Evolutionary conservation across 805 yeast species (phyloP).

Genomic region (Yueomyces sinensis): DNA sequence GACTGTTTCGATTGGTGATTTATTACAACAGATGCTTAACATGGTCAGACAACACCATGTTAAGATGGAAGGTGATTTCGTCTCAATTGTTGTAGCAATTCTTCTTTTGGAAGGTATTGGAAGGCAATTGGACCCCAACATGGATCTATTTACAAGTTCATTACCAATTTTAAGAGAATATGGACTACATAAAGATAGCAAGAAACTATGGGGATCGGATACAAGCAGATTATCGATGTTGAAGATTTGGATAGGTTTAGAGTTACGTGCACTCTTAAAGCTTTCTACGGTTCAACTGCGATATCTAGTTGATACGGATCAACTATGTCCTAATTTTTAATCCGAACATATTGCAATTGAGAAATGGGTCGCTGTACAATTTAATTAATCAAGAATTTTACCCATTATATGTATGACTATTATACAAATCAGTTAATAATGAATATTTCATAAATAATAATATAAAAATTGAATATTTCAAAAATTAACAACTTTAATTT

Average conservation of each 20-base stretch:
- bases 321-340: conserved; percentile 50
- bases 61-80: conserved; percentile 93
- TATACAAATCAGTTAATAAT: too few species aligned
- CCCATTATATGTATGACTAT: too few species aligned
- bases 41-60: conserved; percentile 95
- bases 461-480: too few species aligned
- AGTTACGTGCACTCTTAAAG: conserved; percentile 72
- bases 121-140: conserved; percentile 80
- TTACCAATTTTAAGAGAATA: conserved; percentile 75
- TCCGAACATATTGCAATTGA: too few species aligned
- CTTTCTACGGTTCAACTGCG: conserved; percentile 67
- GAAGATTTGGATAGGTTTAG: conserved; percentile 83
- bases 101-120: conserved; percentile 90
- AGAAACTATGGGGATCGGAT: conserved; percentile 35
- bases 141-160: conserved; percentile 89
- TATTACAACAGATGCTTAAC: conserved; percentile 69
- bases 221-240: conserved; percentile 65
- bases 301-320: conserved; percentile 47
- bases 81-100: conserved; percentile 90
- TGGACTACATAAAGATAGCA: conserved; percentile 55
- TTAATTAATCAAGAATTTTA: too few species aligned
- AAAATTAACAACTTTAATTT: too few species aligned
- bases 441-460: too few species aligned
- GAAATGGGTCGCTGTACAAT: too few species aligned
- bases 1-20: conserved; percentile 80